Base-by-base conservation (phyloP, 257 asterid genomes). In the Osmanthus fragrans region DNA sequence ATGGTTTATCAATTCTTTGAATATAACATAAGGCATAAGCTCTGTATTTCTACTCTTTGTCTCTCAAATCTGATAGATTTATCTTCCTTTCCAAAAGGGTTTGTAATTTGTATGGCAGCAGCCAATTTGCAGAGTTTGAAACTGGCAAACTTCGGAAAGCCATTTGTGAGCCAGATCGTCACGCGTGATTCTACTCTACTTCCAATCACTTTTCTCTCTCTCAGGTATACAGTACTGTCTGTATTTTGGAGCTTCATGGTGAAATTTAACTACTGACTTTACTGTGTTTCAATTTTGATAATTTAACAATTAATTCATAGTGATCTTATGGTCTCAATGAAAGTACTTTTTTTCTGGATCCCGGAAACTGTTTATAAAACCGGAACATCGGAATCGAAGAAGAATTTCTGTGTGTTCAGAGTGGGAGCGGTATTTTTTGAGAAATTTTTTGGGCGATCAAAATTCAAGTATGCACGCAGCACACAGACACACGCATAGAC, bases 111-210 rank as follows among this genome's bases (percentile, higher is more conserved):
- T 66, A 37, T 70, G 66, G 58, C 68, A 71, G 73, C 72, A n/a
- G 60, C 67, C 70, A 33, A 76, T 30, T 33, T 67, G 40, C 73
- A 18, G 6, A 16, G 65, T 25, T 32, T 15, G 13, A 39, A 39
- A 51, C 77, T 73, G 47, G 77, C 70, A 10, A 34, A 21, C 77
- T 40, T 56, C 32, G 77, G 77, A 30, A 73, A 73, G 10, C 70
- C 19, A 54, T 56, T 73, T 66, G 49, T 33, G 12, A 33, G 49
- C 70, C 77, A 54, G 47, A 32, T 73, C 32, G 18, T 40, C 12
- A 25, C 66, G 1, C 76, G 37, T 58, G 40, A 34, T 30, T 29
- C 73, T 9, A 10, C 76, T 51, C 23, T 60, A 21, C 1, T 9
- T 11, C 33, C 33, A 23, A 23, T 36, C 32, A 16, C 66, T 73